phyloP scores from a whole-genome alignment of 352 stramenopile genomes.

The Phytophthora crassamura region DNA sequence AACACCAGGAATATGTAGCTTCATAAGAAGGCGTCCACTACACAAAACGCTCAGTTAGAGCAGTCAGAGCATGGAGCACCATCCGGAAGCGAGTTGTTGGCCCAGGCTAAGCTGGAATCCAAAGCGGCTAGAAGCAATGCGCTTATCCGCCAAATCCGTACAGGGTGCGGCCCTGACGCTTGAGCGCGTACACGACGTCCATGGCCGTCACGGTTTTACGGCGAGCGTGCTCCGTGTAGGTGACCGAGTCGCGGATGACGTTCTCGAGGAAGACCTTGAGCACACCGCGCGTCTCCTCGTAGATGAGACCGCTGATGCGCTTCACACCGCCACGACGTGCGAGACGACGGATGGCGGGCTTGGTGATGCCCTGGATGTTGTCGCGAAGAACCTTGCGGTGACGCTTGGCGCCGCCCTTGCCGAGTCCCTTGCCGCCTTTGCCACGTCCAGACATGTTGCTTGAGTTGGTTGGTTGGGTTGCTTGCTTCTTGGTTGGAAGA shows the following conservation, averaged over 20 bases:
- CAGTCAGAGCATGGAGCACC: neutral
- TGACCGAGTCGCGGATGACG: conserved; percentile 97
- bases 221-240: conserved; percentile 96
- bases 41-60: neutral
- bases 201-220: conserved; percentile 98
- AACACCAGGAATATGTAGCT: conserved; percentile 63
- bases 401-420: conserved; percentile 86
- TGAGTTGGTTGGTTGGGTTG: conserved; percentile 42
- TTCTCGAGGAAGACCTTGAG: conserved; percentile 99
- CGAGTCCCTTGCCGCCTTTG: conserved; percentile 76
- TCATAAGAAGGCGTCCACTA: neutral
- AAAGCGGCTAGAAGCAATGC: conserved; percentile 15
- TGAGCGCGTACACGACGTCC: conserved; percentile 98
- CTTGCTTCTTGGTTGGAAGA: conserved; percentile 61
- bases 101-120: conserved; percentile 4
- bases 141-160: conserved; percentile 93
- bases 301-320: conserved; percentile 98
- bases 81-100: conserved; percentile 15
- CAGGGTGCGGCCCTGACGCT: conserved; percentile 96
- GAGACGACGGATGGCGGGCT: conserved; percentile 97
- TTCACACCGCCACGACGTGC: conserved; percentile 98
- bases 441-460: conserved; percentile 72
- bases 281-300: conserved; percentile 98
- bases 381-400: conserved; percentile 90
- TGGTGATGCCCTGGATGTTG: conserved; percentile 94